Percentiles rank a stretch among this genome's conserved stretches.
These are phyloP conservation scores for Sarocladium brachiariae DNA, from an alignment of 2,329 filamentous ascomycete genomes.

Conservation along the genomic window DNA sequence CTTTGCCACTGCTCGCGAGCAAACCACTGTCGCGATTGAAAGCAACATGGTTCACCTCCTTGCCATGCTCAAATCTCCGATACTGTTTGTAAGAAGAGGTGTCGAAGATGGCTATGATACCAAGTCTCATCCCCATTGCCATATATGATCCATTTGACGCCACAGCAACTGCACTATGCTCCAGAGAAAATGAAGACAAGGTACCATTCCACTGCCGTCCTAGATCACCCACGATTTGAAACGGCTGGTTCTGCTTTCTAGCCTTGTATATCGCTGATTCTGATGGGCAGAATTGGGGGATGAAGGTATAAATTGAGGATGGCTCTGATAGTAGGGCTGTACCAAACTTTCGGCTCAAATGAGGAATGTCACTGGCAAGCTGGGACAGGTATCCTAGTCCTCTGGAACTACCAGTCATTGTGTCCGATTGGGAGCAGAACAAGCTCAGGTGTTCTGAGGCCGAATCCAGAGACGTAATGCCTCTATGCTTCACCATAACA, in stretches of 20 bases:
- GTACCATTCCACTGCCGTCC: not conserved
- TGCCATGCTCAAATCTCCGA: not conserved
- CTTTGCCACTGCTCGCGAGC: not conserved
- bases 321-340: not conserved
- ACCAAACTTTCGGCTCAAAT: not conserved
- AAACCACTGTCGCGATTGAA: not conserved
- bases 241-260: not conserved
- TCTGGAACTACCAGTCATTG: not conserved
- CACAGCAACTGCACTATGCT: too few relatives aligned
- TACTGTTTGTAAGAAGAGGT: not conserved
- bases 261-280: not conserved
- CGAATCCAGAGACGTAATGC: not conserved
- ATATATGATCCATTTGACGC: not conserved
- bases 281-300: not conserved
- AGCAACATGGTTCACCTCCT: not conserved
- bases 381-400: not conserved
- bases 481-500: not conserved
- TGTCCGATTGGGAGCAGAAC: not conserved
- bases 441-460: not conserved
- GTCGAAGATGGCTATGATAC: not conserved
- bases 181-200: not conserved
- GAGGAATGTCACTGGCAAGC: not conserved
- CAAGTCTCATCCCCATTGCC: not conserved
- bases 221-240: not conserved
- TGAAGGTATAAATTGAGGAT: not conserved